These are phyloP conservation scores for Chrysosporium queenslandicum DNA, from an alignment of 2,329 filamentous ascomycete genomes.

Conservation along the genomic window DNA sequence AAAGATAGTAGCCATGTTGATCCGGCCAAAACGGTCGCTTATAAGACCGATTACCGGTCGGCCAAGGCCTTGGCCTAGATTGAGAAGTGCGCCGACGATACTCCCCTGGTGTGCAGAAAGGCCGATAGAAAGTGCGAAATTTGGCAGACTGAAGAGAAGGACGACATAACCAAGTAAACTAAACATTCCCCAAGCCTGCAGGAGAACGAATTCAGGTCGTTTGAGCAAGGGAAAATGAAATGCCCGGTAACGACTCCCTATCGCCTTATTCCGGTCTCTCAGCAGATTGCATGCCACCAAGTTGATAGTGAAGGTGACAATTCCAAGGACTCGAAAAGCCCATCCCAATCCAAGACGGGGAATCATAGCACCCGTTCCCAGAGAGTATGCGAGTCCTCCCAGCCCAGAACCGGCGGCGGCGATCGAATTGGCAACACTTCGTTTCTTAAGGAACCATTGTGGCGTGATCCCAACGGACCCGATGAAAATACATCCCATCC, in stretches of 20 bases:
- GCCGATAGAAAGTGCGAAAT: constrained; percentile 51
- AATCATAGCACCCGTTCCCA: constrained; percentile 50
- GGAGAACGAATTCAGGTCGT: constrained; percentile 46
- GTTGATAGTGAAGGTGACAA: constrained; percentile 46
- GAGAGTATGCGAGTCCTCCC: constrained; percentile 50
- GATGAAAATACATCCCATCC: constrained; percentile 54
- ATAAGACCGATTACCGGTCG: constrained; percentile 54
- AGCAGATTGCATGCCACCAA: constrained; percentile 45
- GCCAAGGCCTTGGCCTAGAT: constrained; percentile 49
- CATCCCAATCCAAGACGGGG: constrained; percentile 46
- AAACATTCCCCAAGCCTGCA: constrained; percentile 51
- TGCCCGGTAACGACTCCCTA: constrained; percentile 43
- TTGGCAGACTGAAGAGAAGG: constrained; percentile 54
- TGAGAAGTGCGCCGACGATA: constrained; percentile 52
- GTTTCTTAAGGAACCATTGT: constrained; percentile 52
- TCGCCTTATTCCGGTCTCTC: constrained; percentile 48
- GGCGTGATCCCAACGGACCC: constrained; percentile 47
- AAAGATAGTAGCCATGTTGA: constrained; percentile 52
- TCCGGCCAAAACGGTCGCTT: constrained; percentile 49
- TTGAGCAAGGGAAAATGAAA: constrained; percentile 47
- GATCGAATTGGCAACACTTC: constrained; percentile 52
- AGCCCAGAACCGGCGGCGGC: constrained; percentile 49
- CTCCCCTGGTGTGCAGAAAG: constrained; percentile 51
- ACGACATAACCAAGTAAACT: constrained; percentile 57
- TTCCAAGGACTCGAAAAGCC: constrained; percentile 52